phyloP scores from a whole-genome alignment of 129 eudicot species.

The Arctium lappa region DNA sequence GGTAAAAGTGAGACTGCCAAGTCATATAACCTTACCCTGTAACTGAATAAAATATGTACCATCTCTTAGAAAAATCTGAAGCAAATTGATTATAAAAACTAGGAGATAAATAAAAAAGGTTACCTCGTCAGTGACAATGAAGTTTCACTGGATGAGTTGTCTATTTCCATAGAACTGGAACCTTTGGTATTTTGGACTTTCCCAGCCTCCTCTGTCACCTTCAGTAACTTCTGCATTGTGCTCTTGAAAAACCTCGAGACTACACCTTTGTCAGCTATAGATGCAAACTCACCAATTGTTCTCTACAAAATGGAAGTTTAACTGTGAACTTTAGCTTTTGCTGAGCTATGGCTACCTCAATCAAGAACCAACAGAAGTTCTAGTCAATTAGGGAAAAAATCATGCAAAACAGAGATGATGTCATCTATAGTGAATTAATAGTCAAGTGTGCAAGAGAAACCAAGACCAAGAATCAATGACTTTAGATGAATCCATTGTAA shows the following conservation, averaged over 20 bases:
- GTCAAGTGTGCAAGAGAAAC: background rate
- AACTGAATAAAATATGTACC: background rate
- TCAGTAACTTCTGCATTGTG: conserved; percentile 65
- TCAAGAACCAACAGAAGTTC: background rate
- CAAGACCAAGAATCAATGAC: background rate
- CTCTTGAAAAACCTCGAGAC: conserved; percentile 50
- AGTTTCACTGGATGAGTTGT: conserved; percentile 41
- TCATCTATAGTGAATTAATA: background rate
- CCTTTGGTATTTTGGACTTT: conserved; percentile 26
- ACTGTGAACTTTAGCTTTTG: background rate
- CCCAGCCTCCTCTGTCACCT: conserved; percentile 62
- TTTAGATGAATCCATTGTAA: background rate
- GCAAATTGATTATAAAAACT: background rate
- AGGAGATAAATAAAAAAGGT: background rate
- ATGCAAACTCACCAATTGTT: conserved; percentile 70
- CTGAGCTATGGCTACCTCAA: background rate
- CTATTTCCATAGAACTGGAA: conserved; percentile 70
- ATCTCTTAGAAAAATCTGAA: background rate
- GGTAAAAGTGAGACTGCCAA: conserved; percentile 83
- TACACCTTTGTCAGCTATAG: conserved; percentile 64
- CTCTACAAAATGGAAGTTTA: conserved; percentile 38
- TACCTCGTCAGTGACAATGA: conserved; percentile 60
- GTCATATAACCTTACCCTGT: conserved; percentile 74
- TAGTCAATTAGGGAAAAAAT: background rate
- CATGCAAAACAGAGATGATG: background rate